Evolutionary conservation across 78 protist genomes (phyloP).

Genomic region (Bigelowiella natans): DNA sequence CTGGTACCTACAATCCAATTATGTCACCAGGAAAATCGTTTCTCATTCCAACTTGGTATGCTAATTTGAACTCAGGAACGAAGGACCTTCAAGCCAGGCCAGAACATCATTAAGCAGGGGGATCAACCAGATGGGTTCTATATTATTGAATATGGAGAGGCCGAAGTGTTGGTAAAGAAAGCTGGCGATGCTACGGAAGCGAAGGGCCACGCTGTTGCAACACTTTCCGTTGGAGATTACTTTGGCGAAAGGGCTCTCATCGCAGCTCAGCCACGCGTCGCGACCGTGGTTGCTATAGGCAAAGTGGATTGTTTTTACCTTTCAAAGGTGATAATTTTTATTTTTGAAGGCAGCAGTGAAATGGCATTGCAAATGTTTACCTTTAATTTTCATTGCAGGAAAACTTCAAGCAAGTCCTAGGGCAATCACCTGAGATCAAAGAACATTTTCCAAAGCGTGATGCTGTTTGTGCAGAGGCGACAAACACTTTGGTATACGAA

Average conservation of each 20-base stretch:
- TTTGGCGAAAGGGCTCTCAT: not conserved
- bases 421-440: too few relatives aligned
- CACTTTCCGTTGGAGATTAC: not conserved
- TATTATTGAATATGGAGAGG: not conserved
- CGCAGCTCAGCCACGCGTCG: not conserved
- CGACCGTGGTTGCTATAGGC: not conserved
- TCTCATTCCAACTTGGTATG: too few relatives aligned
- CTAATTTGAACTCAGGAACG: too few relatives aligned
- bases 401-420: too few relatives aligned
- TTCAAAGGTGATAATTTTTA: not conserved
- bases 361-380: too few relatives aligned
- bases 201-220: not conserved
- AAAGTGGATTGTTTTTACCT: not conserved
- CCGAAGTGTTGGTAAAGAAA: too few relatives aligned
- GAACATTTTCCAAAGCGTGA: not conserved
- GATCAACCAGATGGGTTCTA: not conserved
- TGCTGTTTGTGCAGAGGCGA: not conserved
- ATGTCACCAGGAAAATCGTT: too few relatives aligned
- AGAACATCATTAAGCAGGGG: not conserved
- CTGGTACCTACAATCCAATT: too few relatives aligned
- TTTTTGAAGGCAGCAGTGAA: not conserved
- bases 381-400: too few relatives aligned
- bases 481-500: not conserved
- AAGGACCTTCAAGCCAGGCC: not conserved
- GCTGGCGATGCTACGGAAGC: not conserved